These are phyloP conservation scores for Phytophthora sp. DNA, from an alignment of 352 stramenopile species.

Conservation along the genomic window DNA sequence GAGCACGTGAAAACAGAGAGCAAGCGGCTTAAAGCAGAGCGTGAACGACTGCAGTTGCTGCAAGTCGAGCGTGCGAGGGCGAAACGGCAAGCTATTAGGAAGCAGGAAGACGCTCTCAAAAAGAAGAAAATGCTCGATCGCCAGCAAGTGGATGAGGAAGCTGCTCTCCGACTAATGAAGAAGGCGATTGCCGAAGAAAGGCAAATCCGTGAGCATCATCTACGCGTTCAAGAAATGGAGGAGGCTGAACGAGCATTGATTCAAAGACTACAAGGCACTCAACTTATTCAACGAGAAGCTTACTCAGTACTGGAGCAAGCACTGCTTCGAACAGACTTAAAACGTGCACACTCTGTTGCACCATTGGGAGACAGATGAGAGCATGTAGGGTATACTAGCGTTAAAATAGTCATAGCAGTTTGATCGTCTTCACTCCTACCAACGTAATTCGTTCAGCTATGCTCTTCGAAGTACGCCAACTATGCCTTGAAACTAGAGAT, in stretches of 20 bases:
- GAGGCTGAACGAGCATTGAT: conserved; percentile 66
- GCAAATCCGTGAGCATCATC: conserved; percentile 58
- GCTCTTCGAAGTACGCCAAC: too few species aligned
- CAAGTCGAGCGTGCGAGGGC: conserved; percentile 62
- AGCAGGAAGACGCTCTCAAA: conserved; percentile 66
- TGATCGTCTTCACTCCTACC: too few species aligned
- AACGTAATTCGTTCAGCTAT: too few species aligned
- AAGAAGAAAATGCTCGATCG: conserved; percentile 51
- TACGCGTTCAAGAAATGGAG: conserved; percentile 71
- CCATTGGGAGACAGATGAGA: conserved; percentile 20
- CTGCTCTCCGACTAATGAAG: conserved; percentile 60
- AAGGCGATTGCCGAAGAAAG: conserved; percentile 72
- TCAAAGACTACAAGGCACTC: conserved; percentile 69
- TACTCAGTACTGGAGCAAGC: conserved; percentile 77
- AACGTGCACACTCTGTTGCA: conserved; percentile 32
- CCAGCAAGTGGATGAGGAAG: conserved; percentile 55
- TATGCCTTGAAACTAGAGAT: too few species aligned
- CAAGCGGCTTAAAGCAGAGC: conserved; percentile 64
- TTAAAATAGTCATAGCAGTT: too few species aligned
- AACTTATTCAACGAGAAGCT: conserved; percentile 75
- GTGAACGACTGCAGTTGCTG: conserved; percentile 54
- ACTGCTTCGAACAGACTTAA: conserved; percentile 50
- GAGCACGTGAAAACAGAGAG: conserved; percentile 78
- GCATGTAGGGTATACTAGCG: too few species aligned
- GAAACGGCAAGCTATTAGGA: conserved; percentile 57